Evolutionary conservation across 495 filamentous ascomycete species (phyloP), one percentile per base, ranked within the genome.

Genomic region (Neurospora sp.): DNA sequence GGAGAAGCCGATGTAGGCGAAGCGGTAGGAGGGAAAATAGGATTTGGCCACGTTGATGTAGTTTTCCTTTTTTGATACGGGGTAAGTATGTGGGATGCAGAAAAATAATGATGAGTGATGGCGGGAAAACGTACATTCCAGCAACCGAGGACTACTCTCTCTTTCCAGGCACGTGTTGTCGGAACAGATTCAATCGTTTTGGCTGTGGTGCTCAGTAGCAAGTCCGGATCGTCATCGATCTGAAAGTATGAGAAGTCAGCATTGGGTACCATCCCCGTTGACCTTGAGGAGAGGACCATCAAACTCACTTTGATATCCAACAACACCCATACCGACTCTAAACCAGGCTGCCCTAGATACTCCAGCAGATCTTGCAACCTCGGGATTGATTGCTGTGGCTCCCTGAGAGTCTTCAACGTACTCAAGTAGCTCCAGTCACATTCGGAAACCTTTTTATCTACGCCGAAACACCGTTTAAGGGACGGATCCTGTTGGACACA

Each of bases 251-350:
- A 8, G 31, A 40, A n/a, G 39, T 73, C 44, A 69, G 72, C 73
- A 71, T 72, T 53, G 39, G 70, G 70, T 38, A 10, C 20, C 6
- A 8, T 65, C 8, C 10, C 9, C 20, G 4, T 31, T 59, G 1
- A 14, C 20, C 45, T 70, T 14, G 8, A 61, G 35, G 2, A 12
- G 42, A 70, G n/a, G 10, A n/a, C 8, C 7, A 22, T 41, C 39
- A 1, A 40, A 70, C 68, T 9, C 81, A 93, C 90, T 82, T 98
- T 98, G 76, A 98, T 92, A 78, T 98, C 95, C 0, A 98, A 84
- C 59, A 98, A 79, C 3, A 94, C 69, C 94, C 95, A 97, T 5
- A 94, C 82, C 48, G 90, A 76, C 75, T 92, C 88, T 10, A 83
- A 70, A 1, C 77, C 86, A 0, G 90, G 89, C 40, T 86, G 77